These are phyloP conservation scores for Ogataea methanolica DNA, from an alignment of 805 yeast species.

Conservation along the genomic window DNA sequence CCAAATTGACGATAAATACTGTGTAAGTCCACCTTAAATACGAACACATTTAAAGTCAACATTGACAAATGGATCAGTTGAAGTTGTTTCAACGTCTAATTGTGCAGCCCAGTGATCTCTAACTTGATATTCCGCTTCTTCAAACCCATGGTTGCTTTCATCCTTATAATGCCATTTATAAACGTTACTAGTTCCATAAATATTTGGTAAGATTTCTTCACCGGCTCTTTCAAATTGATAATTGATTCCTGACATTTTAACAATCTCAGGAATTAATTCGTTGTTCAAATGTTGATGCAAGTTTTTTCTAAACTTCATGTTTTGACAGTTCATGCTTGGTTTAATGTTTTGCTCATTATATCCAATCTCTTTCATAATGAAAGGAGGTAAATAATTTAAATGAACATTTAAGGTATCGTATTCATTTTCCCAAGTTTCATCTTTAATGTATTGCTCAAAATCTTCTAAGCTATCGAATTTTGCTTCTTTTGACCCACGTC, in stretches of 20 bases:
- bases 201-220: conserved; percentile 37
- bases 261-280: conserved; percentile 56
- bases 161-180: conserved; percentile 56
- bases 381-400: conserved; percentile 29
- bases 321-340: conserved; percentile 58
- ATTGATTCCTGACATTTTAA: conserved; percentile 43
- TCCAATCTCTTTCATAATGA: conserved; percentile 54
- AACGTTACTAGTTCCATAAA: conserved; percentile 30
- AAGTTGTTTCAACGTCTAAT: conserved; percentile 55
- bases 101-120: conserved; percentile 54
- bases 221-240: conserved; percentile 32
- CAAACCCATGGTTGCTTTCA: conserved; percentile 43
- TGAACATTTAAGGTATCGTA: conserved; percentile 7
- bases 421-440: conserved; percentile 33
- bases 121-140: conserved; percentile 34
- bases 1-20: not conserved
- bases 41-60: conserved; percentile 42
- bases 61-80: conserved; percentile 56
- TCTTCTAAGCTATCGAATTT: conserved; percentile 51
- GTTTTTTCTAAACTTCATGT: conserved; percentile 58
- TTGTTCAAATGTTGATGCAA: conserved; percentile 63
- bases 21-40: not conserved
- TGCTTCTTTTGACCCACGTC: conserved; percentile 3
- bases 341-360: conserved; percentile 60
- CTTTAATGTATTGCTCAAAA: conserved; percentile 54